Conservation (phyloP, 345 rosid species). For the Eucalyptus dawsonii region DNA sequence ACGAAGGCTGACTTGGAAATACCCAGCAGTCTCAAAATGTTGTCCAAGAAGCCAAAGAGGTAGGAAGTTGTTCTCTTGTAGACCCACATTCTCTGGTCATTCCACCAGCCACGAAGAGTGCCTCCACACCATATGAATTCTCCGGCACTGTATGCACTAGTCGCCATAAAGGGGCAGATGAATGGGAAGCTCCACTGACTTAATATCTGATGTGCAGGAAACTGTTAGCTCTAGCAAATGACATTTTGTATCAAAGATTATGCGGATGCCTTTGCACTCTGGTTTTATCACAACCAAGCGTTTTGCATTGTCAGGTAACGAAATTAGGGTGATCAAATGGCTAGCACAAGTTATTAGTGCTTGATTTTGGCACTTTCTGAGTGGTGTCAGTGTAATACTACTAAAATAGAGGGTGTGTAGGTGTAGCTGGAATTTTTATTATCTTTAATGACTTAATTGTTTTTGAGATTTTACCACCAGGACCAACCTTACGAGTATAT, state of each 20-base stretch:
- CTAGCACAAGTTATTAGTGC: not conserved
- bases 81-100: constrained; percentile 26
- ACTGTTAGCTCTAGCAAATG: not conserved
- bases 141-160: constrained; percentile 3
- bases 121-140: constrained; percentile 16
- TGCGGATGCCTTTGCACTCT: not conserved
- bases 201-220: not conserved
- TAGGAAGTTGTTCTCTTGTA: constrained; percentile 27
- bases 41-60: constrained; percentile 17
- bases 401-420: not conserved
- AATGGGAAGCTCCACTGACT: constrained; percentile 24
- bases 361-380: not conserved
- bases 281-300: not conserved
- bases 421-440: not conserved
- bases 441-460: not conserved
- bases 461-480: not conserved
- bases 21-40: constrained; percentile 11
- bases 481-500: not conserved
- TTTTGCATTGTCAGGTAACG: not conserved
- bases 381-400: not conserved
- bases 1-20: constrained; percentile 10
- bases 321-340: not conserved
- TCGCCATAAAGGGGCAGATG: constrained; percentile 6
- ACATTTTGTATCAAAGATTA: not conserved
- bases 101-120: constrained; percentile 28